Evolutionary conservation across 305 asterid species (phyloP).

Genomic region (Stenogyne calaminthoides): DNA sequence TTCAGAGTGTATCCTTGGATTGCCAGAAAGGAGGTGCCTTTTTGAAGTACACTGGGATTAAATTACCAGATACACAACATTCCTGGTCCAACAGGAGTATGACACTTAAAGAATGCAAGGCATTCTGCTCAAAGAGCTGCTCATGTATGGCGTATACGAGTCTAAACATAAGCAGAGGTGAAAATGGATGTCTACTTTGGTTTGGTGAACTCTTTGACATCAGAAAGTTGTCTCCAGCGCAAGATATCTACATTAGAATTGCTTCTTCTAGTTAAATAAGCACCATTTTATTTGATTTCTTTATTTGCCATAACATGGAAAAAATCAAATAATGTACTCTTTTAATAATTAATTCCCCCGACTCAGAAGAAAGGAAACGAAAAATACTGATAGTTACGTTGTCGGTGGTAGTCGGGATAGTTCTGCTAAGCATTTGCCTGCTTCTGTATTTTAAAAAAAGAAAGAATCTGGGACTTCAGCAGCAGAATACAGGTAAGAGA

Average conservation of each 20-base stretch:
- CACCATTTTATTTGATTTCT: too few relatives aligned
- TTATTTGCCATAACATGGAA: too few relatives aligned
- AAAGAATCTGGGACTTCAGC: conserved; percentile 11
- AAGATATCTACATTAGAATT: too few relatives aligned
- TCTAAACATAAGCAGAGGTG: too few relatives aligned
- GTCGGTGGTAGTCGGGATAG: conserved; percentile 13
- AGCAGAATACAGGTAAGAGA: conserved; percentile 16
- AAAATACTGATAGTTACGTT: conserved; percentile 10
- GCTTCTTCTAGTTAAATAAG: too few relatives aligned
- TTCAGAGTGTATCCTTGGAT: neutral
- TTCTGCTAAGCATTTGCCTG: conserved; percentile 27
- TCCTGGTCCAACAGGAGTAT: conserved; percentile 14
- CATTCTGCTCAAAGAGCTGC: neutral
- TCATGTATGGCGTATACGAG: neutral
- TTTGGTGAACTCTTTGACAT: too few relatives aligned
- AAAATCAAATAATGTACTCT: neutral
- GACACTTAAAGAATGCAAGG: neutral
- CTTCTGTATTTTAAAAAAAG: neutral
- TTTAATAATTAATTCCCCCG: conserved; percentile 3
- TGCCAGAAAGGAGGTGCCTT: conserved; percentile 7
- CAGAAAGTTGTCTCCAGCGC: too few relatives aligned
- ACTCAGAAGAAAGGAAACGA: neutral
- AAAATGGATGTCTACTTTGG: too few relatives aligned
- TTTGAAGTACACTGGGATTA: conserved; percentile 8
- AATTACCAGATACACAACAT: conserved; percentile 19